Evolutionary conservation across 805 yeast genomes (phyloP).

Genomic region (Komagataella ulmi): DNA sequence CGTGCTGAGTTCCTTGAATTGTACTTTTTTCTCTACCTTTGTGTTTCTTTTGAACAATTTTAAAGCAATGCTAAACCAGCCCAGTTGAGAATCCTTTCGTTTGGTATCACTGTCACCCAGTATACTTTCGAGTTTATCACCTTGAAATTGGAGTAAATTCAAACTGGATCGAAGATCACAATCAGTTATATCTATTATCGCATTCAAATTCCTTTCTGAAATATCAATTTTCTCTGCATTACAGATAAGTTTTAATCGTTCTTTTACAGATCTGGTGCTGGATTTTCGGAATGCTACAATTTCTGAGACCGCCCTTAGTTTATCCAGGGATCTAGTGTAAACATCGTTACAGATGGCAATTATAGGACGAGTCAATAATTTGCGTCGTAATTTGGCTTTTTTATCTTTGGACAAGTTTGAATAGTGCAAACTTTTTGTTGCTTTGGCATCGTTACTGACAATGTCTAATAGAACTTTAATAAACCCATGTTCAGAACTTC

Average conservation of each 20-base stretch:
- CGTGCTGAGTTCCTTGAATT: conserved; percentile 32
- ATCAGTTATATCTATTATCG: conserved; percentile 56
- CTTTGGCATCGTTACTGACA: conserved; percentile 40
- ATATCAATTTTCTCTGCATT: conserved; percentile 36
- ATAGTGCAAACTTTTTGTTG: conserved; percentile 20
- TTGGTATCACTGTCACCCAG: conserved; percentile 12
- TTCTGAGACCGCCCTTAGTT: conserved; percentile 62
- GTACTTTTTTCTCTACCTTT: conserved; percentile 28
- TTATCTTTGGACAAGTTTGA: conserved; percentile 7
- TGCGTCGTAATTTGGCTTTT: conserved; percentile 9
- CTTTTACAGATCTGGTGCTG: conserved; percentile 27
- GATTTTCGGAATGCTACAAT: conserved; percentile 55
- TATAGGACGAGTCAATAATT: conserved; percentile 63
- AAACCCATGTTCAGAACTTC: conserved; percentile 55
- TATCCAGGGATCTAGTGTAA: conserved; percentile 63
- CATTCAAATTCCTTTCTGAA: conserved; percentile 39
- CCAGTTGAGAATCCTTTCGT: conserved; percentile 44
- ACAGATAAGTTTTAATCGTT: conserved; percentile 38
- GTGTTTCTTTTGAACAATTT: conserved; percentile 43
- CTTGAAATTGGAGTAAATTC: conserved; percentile 65
- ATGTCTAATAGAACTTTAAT: conserved; percentile 46
- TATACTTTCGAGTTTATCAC: conserved; percentile 9
- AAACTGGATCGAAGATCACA: conserved; percentile 81
- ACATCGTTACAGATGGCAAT: conserved; percentile 88
- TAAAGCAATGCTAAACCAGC: conserved; percentile 59